These are phyloP conservation scores for Phytophthora kernoviae DNA, from an alignment of 352 stramenopile species.

Conservation along the genomic window DNA sequence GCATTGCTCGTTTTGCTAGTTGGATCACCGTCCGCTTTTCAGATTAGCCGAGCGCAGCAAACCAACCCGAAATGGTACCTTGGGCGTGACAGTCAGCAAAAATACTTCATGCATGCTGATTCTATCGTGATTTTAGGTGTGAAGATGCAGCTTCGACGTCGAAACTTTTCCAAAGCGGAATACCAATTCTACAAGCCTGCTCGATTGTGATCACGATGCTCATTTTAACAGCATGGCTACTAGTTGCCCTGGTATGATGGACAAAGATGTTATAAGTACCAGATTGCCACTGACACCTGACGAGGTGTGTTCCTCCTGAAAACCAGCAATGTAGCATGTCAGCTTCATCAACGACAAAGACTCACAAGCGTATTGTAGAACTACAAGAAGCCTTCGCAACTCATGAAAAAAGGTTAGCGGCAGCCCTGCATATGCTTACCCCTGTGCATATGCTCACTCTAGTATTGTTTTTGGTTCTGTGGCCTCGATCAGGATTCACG, in stretches of 20 bases:
- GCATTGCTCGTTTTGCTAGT: conserved; percentile 50
- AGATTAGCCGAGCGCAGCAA: conserved; percentile 46
- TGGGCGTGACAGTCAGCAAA: background rate
- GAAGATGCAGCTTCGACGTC: conserved; percentile 26
- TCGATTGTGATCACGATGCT: conserved; percentile 47
- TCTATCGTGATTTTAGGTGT: conserved; percentile 21
- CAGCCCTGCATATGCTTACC: background rate
- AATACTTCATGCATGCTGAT: no score
- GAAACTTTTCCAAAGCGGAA: conserved; percentile 18
- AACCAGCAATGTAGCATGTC: conserved; percentile 31
- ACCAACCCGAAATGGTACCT: conserved; percentile 42
- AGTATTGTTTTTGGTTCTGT: background rate
- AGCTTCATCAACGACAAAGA: conserved; percentile 15
- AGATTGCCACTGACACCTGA: background rate
- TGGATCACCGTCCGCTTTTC: conserved; percentile 46
- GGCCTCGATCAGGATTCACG: conserved; percentile 44
- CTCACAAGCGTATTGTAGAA: conserved; percentile 13
- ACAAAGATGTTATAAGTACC: background rate
- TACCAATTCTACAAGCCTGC: conserved; percentile 36
- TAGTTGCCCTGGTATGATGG: conserved; percentile 52
- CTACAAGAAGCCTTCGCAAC: conserved; percentile 23
- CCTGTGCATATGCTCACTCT: background rate
- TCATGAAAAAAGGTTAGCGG: conserved; percentile 23
- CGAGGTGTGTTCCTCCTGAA: background rate
- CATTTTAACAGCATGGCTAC: conserved; percentile 52